These are phyloP conservation scores for Zygnema circumcarinatum DNA, from an alignment of 139 green algal species.

Conservation along the genomic window DNA sequence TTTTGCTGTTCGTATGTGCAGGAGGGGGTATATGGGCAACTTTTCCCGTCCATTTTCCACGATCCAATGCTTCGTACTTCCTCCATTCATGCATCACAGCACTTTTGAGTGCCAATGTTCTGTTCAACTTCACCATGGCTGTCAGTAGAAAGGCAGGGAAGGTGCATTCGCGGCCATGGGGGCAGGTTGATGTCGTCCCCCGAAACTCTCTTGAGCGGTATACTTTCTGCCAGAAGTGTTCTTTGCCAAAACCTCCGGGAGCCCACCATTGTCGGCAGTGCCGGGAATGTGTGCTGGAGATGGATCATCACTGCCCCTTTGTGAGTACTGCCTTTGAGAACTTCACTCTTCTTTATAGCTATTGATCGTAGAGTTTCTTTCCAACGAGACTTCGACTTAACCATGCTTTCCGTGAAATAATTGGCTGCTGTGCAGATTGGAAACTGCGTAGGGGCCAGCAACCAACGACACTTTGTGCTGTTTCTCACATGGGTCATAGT, in stretches of 20 bases:
- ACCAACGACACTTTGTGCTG: constrained; percentile 60
- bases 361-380: not conserved
- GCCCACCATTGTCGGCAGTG: constrained; percentile 61
- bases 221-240: constrained; percentile 32
- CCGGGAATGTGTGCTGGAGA: constrained; percentile 56
- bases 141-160: not conserved
- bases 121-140: constrained; percentile 56
- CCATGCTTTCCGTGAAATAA: not conserved
- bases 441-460: constrained; percentile 60
- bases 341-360: not conserved
- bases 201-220: constrained; percentile 10
- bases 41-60: constrained; percentile 35
- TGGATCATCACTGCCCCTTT: constrained; percentile 67
- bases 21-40: constrained; percentile 30
- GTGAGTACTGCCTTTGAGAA: constrained; percentile 37
- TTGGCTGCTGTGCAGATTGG: constrained; percentile 43
- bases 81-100: constrained; percentile 17
- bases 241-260: constrained; percentile 51
- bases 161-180: not conserved
- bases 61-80: not conserved
- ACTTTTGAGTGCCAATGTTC: constrained; percentile 49
- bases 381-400: not conserved
- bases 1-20: constrained; percentile 17
- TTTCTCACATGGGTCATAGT: constrained; percentile 56
- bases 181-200: constrained; percentile 3